These are phyloP conservation scores for Fusarium solani-melongenae DNA, from an alignment of 2,329 filamentous ascomycete species.

Conservation along the genomic window DNA sequence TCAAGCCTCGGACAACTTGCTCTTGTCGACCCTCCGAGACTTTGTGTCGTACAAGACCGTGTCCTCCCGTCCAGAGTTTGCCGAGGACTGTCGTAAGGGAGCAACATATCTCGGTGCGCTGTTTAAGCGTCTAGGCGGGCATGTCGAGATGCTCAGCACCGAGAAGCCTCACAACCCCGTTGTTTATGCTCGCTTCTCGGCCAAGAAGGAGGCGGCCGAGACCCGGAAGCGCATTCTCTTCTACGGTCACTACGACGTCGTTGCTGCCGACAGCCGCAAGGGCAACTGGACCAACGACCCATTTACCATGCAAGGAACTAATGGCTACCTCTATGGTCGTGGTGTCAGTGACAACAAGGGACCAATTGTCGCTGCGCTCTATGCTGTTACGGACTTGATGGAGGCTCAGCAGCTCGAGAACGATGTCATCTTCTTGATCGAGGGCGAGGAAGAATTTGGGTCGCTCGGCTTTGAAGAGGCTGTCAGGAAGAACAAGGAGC, in stretches of 20 bases:
- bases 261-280: conserved; percentile 85
- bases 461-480: conserved; percentile 91
- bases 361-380: conserved; percentile 91
- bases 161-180: conserved; percentile 86
- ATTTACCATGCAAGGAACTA: conserved; percentile 87
- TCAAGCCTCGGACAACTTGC: conserved; percentile 59
- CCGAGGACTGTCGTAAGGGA: conserved; percentile 91
- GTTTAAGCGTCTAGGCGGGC: conserved; percentile 91
- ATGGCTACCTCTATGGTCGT: conserved; percentile 93
- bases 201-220: conserved; percentile 73
- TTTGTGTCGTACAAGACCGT: conserved; percentile 94
- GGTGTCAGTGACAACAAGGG: conserved; percentile 99
- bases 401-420: conserved; percentile 86
- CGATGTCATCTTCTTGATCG: conserved; percentile 93
- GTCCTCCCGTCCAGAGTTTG: conserved; percentile 85
- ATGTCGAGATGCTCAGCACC: conserved; percentile 90
- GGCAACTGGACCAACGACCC: conserved; percentile 89
- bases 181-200: conserved; percentile 89
- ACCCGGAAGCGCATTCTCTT: conserved; percentile 89
- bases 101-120: conserved; percentile 90
- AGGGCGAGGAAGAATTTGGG: conserved; percentile 96
- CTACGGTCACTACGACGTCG: conserved; percentile 98
- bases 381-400: conserved; percentile 89
- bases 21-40: conserved; percentile 79
- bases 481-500: conserved; percentile 80